Percentiles rank a stretch among this genome's conserved stretches.
phyloP scores from a whole-genome alignment of 1,284 basidiomycete genomes.

The Ganoderma leucocontextum region DNA sequence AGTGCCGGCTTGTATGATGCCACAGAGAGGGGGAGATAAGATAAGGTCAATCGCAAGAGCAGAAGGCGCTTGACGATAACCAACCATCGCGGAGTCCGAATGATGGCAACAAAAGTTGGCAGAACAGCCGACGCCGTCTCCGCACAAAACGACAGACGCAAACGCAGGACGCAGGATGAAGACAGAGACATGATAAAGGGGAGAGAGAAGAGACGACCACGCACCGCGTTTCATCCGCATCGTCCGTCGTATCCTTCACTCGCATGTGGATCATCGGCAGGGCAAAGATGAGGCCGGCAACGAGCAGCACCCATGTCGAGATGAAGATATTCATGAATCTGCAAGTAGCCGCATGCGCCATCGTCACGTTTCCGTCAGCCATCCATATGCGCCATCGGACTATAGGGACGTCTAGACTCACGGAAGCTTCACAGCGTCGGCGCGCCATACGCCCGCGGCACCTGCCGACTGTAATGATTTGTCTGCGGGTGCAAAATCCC shows the following conservation, averaged over 20 bases:
- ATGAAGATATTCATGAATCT: conserved; percentile 54
- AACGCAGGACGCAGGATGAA: background rate
- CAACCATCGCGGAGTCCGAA: conserved; percentile 11
- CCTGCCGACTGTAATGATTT: conserved; percentile 55
- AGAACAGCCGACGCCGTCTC: background rate
- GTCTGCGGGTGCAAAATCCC: conserved; percentile 39
- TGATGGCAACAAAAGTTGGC: background rate
- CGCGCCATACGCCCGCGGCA: conserved; percentile 53
- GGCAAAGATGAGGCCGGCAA: conserved; percentile 50
- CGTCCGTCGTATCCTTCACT: conserved; percentile 47
- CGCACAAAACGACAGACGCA: too few relatives aligned
- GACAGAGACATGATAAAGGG: background rate
- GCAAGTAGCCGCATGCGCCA: conserved; percentile 4
- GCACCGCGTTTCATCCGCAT: conserved; percentile 41
- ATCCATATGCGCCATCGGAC: background rate
- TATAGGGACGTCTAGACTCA: conserved; percentile 33
- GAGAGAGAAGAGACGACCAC: conserved; percentile 17
- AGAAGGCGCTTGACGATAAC: conserved; percentile 2
- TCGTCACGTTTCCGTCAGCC: conserved; percentile 8
- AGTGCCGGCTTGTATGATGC: background rate
- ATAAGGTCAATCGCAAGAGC: background rate
- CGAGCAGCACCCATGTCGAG: conserved; percentile 53
- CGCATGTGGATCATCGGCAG: conserved; percentile 57
- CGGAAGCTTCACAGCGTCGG: conserved; percentile 50
- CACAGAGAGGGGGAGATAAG: background rate